These are phyloP conservation scores for Zizania palustris DNA, from an alignment of 202 grass and related monocot species.

Conservation along the genomic window DNA sequence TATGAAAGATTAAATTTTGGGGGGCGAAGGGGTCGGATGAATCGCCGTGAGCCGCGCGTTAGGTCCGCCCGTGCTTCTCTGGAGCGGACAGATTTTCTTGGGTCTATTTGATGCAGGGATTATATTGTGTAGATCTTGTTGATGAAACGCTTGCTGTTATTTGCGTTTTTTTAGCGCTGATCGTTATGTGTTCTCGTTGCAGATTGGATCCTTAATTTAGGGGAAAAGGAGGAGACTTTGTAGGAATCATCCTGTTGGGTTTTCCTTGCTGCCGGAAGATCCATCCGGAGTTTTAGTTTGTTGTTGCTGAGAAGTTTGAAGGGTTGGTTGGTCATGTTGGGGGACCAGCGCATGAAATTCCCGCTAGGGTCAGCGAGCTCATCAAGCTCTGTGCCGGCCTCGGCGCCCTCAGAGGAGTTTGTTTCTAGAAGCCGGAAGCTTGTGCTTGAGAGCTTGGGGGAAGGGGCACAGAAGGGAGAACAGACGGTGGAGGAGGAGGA, in stretches of 20 bases:
- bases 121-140: conserved; percentile 15
- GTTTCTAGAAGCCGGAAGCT: conserved; percentile 15
- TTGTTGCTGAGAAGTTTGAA: conserved; percentile 10
- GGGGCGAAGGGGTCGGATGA: background rate
- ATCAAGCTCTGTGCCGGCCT: conserved; percentile 33
- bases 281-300: background rate
- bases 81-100: conserved; percentile 31
- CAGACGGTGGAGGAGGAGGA: background rate
- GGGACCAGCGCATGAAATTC: conserved; percentile 16
- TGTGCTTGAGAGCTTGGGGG: background rate
- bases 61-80: background rate
- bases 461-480: background rate
- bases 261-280: conserved; percentile 34
- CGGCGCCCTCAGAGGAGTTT: conserved; percentile 12
- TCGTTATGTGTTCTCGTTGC: background rate
- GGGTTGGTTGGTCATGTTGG: conserved; percentile 38
- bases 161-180: background rate
- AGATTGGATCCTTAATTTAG: conserved; percentile 40
- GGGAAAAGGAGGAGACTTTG: background rate
- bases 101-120: conserved; percentile 20
- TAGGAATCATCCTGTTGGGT: background rate
- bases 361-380: conserved; percentile 34
- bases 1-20: background rate
- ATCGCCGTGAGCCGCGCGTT: background rate
- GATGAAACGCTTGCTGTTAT: background rate